These are phyloP conservation scores for Chrysochromulina tobinii DNA, from an alignment of 78 protist genomes.

Conservation along the genomic window DNA sequence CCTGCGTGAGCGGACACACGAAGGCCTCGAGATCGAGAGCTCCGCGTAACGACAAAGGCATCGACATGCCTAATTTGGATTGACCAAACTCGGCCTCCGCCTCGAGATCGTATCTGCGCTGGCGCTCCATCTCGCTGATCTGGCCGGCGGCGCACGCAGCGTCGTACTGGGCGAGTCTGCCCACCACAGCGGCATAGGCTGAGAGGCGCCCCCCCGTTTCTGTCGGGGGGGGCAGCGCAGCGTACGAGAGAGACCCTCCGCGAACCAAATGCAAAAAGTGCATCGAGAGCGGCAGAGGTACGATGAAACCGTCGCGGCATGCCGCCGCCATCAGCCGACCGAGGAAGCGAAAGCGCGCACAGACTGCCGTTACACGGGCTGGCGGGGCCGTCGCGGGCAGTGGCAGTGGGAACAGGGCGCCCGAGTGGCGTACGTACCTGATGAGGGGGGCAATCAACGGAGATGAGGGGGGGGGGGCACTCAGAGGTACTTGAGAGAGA, in stretches of 20 bases:
- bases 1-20: no score
- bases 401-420: neutral
- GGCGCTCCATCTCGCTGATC: neutral
- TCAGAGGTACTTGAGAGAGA: no score
- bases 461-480: no score
- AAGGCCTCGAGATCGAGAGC: no score
- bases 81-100: neutral
- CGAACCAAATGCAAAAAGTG: neutral
- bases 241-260: neutral
- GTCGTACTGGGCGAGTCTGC: neutral
- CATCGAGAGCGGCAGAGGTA: neutral
- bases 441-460: no score
- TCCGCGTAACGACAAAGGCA: no score
- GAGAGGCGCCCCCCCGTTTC: neutral
- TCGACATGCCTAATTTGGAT: no score
- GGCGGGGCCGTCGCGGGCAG: neutral
- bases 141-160: neutral
- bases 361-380: no score
- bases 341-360: neutral
- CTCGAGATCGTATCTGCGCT: neutral
- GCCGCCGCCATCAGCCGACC: neutral
- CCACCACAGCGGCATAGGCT: neutral
- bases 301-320: neutral
- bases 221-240: neutral
- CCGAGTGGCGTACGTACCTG: no score